Conservation (phyloP, 768 basidiomycete genomes). For the Suillus brevipes region DNA sequence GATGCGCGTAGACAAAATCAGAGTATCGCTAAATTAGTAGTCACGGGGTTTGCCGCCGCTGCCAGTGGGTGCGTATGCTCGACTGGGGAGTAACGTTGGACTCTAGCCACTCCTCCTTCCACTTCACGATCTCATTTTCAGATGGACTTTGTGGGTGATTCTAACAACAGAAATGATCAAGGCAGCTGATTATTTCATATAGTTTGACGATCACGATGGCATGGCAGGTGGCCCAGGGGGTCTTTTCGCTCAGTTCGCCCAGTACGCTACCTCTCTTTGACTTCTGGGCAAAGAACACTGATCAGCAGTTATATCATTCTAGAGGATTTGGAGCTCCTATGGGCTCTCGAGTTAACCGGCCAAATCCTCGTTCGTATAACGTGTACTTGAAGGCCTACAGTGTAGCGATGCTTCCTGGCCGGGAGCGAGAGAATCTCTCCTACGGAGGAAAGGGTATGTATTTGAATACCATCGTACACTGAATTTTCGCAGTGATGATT, state of each 20-base stretch:
- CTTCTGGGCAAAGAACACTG: conserved; percentile 13
- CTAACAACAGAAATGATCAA: neutral
- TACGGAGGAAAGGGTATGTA: conserved; percentile 96
- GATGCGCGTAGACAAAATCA: conserved; percentile 1
- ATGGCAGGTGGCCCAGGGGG: conserved; percentile 54
- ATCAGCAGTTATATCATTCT: conserved; percentile 18
- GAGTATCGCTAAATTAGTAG: conserved; percentile 21
- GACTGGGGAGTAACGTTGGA: neutral
- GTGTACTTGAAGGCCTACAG: conserved; percentile 95
- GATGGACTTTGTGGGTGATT: conserved; percentile 42
- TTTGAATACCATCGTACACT: conserved; percentile 20
- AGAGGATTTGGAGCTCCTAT: conserved; percentile 58
- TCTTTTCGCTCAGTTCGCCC: conserved; percentile 65
- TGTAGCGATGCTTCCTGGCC: conserved; percentile 88
- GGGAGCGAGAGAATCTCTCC: conserved; percentile 85
- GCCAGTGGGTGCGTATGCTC: conserved; percentile 26
- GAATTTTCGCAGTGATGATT: conserved; percentile 9
- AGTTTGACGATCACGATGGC: conserved; percentile 37
- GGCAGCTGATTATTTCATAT: conserved; percentile 20
- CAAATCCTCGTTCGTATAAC: conserved; percentile 76
- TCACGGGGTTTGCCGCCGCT: conserved; percentile 29
- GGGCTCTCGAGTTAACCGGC: conserved; percentile 44
- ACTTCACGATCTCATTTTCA: conserved; percentile 17
- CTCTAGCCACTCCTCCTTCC: conserved; percentile 13
- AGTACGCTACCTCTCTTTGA: conserved; percentile 38